Evolutionary conservation across 2,329 filamentous ascomycete species (phyloP).

Genomic region (Cadophora sp.): DNA sequence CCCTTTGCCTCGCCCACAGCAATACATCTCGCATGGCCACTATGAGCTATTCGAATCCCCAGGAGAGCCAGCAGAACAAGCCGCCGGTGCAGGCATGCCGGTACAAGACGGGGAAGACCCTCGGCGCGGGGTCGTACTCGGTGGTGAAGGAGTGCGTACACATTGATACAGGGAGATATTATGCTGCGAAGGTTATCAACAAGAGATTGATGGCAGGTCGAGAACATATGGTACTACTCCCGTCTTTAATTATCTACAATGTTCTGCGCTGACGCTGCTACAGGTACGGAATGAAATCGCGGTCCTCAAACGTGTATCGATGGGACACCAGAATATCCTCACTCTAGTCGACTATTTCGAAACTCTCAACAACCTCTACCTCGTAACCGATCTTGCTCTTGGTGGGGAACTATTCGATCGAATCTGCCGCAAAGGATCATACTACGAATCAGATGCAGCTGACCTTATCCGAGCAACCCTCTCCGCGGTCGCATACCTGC

Average conservation of each 20-base stretch:
- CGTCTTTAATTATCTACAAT: constrained; percentile 6
- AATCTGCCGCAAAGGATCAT: constrained; percentile 97
- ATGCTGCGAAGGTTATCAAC: constrained; percentile 99
- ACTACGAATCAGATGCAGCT: constrained; percentile 96
- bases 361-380: constrained; percentile 99
- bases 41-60: constrained; percentile 39
- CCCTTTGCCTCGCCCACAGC: constrained; percentile 8
- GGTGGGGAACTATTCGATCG: constrained; percentile 98
- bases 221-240: constrained; percentile 85
- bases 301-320: constrained; percentile 95
- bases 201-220: constrained; percentile 96
- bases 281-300: constrained; percentile 98
- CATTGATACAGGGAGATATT: constrained; percentile 96
- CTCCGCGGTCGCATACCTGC: constrained; percentile 96
- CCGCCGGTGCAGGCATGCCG: constrained; percentile 82
- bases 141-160: constrained; percentile 99
- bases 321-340: constrained; percentile 98
- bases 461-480: constrained; percentile 94
- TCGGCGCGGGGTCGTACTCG: constrained; percentile 95
- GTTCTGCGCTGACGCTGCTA: constrained; percentile 19
- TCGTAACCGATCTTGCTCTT: constrained; percentile 95
- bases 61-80: constrained; percentile 38
- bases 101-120: constrained; percentile 98
- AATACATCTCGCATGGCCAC: constrained; percentile 17
- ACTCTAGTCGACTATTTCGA: constrained; percentile 99